These are phyloP conservation scores for Starmerella vaccinii DNA, from an alignment of 805 yeast species.

Conservation along the genomic window DNA sequence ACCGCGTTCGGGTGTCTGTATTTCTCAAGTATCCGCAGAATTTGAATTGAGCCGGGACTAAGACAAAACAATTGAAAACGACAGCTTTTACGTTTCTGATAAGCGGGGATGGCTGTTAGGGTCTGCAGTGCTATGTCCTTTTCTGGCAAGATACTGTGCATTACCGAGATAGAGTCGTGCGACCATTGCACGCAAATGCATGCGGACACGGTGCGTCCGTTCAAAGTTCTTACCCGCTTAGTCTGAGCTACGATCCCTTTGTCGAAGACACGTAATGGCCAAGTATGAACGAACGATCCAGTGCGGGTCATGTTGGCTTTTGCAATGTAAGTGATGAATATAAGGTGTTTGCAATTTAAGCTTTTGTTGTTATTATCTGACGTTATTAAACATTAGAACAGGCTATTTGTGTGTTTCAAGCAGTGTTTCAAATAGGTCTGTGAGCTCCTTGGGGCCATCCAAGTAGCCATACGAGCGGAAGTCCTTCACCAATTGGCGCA, in stretches of 20 bases:
- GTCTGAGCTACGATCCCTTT: no score
- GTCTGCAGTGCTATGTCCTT: neutral
- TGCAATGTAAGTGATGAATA: neutral
- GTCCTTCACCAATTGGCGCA: slow-evolving; percentile 16
- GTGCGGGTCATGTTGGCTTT: no score
- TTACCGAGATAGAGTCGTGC: neutral
- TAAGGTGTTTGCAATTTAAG: no score
- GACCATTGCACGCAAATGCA: neutral
- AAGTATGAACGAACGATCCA: no score
- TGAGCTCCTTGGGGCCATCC: slow-evolving; percentile 23
- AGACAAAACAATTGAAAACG: neutral
- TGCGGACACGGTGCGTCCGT: neutral
- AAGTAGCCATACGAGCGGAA: slow-evolving; percentile 28
- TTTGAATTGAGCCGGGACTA: neutral
- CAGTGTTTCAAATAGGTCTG: slow-evolving; percentile 20
- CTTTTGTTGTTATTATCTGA: no score
- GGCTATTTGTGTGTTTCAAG: slow-evolving; percentile 1
- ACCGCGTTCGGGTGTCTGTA: neutral
- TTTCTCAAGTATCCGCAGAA: neutral
- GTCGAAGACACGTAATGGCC: no score
- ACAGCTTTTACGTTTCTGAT: slow-evolving; percentile 2
- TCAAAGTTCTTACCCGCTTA: neutral
- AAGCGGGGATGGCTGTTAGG: neutral
- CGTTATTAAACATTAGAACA: no score
- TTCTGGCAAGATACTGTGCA: neutral